Base-by-base conservation (phyloP, 2,329 filamentous ascomycete species). In the Aspergillus sergii region DNA sequence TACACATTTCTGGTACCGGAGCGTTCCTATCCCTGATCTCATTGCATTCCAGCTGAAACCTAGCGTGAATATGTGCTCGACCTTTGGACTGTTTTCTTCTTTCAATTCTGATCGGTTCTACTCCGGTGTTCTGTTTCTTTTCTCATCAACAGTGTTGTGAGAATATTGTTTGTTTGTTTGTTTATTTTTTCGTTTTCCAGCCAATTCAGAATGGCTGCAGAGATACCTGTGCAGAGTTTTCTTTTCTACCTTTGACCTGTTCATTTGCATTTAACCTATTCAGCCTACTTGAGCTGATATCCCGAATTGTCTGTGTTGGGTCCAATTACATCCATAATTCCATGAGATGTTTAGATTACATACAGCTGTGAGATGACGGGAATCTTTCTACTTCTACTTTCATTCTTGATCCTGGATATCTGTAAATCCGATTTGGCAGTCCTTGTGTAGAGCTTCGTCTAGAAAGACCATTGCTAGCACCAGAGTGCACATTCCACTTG, bases 221-320 rank as follows among this genome's bases (percentile, higher is more conserved):
- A 72, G 74, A 75, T 75, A 75, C 70, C 73, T 74, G 68, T 72
- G 70, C 71, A 69, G 66, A 71, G 68, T 74, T 61, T 68, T 65
- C 59, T 67, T 57, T 63, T 64, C 57, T 54, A 58, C 56, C 39
- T 57, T 48, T 57, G 58, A 55, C 56, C 64, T 46, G 63, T 63
- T 45, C 62, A 63, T 58, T 59, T 64, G 58, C 53, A 60, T 55
- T 60, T 43, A 39, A 57, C 60, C 51, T 46, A 61, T 64, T 57
- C 61, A 43, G 58, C 64, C 60, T 66, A 59, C 59, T 63, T 56
- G 61, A 66, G 62, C 65, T 64, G 61, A 62, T 62, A 64, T 51
- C 55, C 61, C 53, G 57, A 63, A 56, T 61, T 64, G 61, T 65
- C 55, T 64, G 57, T 64, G 63, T 62, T 62, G 62, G 34, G 58